Base-by-base conservation (phyloP, 1,284 basidiomycete genomes). In the Malassezia globosa region DNA sequence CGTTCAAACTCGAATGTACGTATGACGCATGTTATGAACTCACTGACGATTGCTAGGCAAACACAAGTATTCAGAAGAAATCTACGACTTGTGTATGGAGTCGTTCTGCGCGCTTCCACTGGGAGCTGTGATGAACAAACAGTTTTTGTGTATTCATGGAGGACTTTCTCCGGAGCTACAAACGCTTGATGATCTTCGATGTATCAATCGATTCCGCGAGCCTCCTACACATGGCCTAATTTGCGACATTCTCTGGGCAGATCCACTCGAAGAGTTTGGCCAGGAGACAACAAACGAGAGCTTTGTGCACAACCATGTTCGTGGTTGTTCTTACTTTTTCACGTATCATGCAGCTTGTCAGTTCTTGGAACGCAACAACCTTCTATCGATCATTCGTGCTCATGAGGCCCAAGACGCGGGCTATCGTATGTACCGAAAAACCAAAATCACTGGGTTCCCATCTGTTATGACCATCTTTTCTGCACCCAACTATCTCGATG, bases 401-500 rank as follows among this genome's bases (percentile, higher is more conserved):
- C 88, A 94, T 66, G 89, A 94, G 72, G 88, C 88, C 14, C 88
- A 94, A 72, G 88, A 94, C 74, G 86, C 88, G 21, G 89, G 89
- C 79, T 60, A 58, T 42, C 84, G 89, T 51, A 94, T 94, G 89
- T 94, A 94, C 73, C 83, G 87, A 63, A 94, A 94, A 75, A 92
- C 89, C 14, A 85, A 88, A 73, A 85, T 85, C 37, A 94, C 88
- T 0, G 88, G 78, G 11, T 79, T 79, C 73, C 88, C 89, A 3
- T 89, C 87, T 10, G 87, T 94, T 53, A 92, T 94, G 85, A 94
- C 89, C 37, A 88, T 94, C 63, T 94, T 94, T 75, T 87, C 85
- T 10, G 88, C 88, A 6, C 88, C 64, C 22, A 94, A 94, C 73
- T 94, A 94, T 72, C 82, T 94, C 46, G 88, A 94, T 68, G 85